phyloP scores from a whole-genome alignment of 306 rosid genomes.

The Casuarina glauca region DNA sequence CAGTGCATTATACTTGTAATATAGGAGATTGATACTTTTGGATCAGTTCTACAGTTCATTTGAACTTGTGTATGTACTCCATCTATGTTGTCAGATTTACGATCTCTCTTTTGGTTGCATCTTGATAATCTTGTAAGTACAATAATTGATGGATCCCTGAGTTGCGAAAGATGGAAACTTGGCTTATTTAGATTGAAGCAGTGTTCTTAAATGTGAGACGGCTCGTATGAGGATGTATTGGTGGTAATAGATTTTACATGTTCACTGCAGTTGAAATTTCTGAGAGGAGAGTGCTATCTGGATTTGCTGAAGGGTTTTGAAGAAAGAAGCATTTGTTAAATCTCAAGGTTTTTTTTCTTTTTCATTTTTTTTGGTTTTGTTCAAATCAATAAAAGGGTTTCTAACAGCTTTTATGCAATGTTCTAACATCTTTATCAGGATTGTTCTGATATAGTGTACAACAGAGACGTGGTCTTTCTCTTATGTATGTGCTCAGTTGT shows the following conservation, averaged over 20 bases:
- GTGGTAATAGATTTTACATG: not conserved
- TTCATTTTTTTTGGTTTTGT: not conserved
- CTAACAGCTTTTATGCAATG: not conserved
- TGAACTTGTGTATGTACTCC: not conserved
- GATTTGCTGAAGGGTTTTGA: slow-evolving; percentile 23
- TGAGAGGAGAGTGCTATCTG: slow-evolving; percentile 18
- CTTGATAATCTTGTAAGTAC: not conserved
- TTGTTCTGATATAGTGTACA: not conserved
- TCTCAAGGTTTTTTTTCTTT: not conserved
- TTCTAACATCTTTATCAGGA: not conserved
- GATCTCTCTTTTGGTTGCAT: not conserved
- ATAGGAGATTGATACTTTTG: not conserved
- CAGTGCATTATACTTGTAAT: not conserved
- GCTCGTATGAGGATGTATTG: not conserved
- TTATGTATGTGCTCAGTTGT: not conserved
- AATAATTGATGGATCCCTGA: not conserved
- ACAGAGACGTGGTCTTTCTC: not conserved
- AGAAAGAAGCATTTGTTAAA: slow-evolving; percentile 24
- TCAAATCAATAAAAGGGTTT: slow-evolving; percentile 11
- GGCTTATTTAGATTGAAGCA: not conserved
- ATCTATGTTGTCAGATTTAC: not conserved
- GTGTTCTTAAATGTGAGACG: not conserved
- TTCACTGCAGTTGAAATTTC: slow-evolving; percentile 26
- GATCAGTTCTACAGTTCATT: not conserved
- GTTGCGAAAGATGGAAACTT: not conserved